These are phyloP conservation scores for Phytopythium kandeliae DNA, from an alignment of 352 stramenopile genomes.

Conservation along the genomic window DNA sequence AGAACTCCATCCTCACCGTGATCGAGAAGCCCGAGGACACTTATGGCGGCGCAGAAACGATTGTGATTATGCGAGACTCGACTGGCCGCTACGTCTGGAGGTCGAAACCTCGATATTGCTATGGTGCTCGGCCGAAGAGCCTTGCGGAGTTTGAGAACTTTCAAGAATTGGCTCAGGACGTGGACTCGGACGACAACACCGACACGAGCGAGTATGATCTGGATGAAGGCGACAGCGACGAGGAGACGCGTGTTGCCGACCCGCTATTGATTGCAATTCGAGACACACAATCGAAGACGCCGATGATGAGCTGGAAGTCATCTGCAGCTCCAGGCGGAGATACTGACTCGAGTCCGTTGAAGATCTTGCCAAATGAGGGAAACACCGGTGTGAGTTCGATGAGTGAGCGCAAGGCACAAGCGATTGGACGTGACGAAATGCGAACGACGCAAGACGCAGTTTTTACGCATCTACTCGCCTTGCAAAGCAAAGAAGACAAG, in stretches of 20 bases:
- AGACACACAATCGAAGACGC: slow-evolving; percentile 44
- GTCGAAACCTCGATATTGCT: slow-evolving; percentile 55
- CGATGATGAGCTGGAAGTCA: slow-evolving; percentile 71
- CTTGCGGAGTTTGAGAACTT: slow-evolving; percentile 67
- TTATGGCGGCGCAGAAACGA: slow-evolving; percentile 40
- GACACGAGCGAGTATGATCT: slow-evolving; percentile 21
- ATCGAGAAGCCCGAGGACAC: slow-evolving; percentile 65
- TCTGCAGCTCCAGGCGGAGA: slow-evolving; percentile 11
- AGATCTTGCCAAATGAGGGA: slow-evolving; percentile 51
- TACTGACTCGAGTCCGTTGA: slow-evolving; percentile 12
- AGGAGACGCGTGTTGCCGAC: slow-evolving; percentile 26
- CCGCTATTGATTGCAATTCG: slow-evolving; percentile 64
- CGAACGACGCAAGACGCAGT: slow-evolving; percentile 56
- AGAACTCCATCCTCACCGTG: slow-evolving; percentile 70
- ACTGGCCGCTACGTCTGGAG: slow-evolving; percentile 79
- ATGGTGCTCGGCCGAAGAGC: slow-evolving; percentile 45
- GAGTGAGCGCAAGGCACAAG: slow-evolving; percentile 56
- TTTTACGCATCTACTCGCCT: slow-evolving; percentile 55
- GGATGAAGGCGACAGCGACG: slow-evolving; percentile 22
- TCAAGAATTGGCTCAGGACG: slow-evolving; percentile 25
- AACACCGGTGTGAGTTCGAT: slow-evolving; percentile 65
- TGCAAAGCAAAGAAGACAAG: slow-evolving; percentile 54
- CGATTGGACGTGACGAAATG: slow-evolving; percentile 39
- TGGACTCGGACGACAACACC: slow-evolving; percentile 19
- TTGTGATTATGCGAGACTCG: slow-evolving; percentile 74